Evolutionary conservation across 75 land plant species (phyloP), one percentile per base, ranked within the genome.

Genomic region (Adiantum capillusveneris): DNA sequence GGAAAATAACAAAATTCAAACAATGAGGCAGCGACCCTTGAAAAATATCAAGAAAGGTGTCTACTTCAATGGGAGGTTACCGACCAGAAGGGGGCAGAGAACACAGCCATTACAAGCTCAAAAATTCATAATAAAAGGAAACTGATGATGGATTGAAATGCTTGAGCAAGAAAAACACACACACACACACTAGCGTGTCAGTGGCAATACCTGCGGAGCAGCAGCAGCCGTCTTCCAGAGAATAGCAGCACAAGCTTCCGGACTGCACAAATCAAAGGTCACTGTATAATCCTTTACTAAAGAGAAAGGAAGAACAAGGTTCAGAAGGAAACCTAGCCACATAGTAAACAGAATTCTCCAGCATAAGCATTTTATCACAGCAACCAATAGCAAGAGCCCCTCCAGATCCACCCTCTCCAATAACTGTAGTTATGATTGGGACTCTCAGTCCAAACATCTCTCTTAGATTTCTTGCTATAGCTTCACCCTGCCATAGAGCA

Each of bases 401-500:
- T 74, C 92, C 92, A 72, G 96, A 90, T 29, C 96, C 96, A 64
- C 96, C 96, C 80, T 90, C 92, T 20, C 92, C 92, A 69, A 90
- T 90, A 41, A 90, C 92, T 63, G 90, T 75, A n/a, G 92, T 69
- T 26, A 90, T 59, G 43, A 90, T 71, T 55, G 96, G 96, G 54
- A 90, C 96, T 62, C 73, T 73, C 19, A 90, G 56, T 62, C 96
- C 88, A 75, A 90, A 90, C 88, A 87, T 79, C 27, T 77, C 75
- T 57, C 87, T 74, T 65, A 90, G 74, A 61, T 90, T 90, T 46
- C 68, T 63, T 24, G 96, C 92, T 64, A 90, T 90, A 36, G 96
- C 92, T 75, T 90, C 92, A 41, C 96, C 96, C 96, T 90, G 78
- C 56, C 65, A 39, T 29, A 18, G 49, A 20, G n/a, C 12, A 26